Base-by-base conservation (phyloP, 768 basidiomycete species). In the Gautieria morchelliformis region DNA sequence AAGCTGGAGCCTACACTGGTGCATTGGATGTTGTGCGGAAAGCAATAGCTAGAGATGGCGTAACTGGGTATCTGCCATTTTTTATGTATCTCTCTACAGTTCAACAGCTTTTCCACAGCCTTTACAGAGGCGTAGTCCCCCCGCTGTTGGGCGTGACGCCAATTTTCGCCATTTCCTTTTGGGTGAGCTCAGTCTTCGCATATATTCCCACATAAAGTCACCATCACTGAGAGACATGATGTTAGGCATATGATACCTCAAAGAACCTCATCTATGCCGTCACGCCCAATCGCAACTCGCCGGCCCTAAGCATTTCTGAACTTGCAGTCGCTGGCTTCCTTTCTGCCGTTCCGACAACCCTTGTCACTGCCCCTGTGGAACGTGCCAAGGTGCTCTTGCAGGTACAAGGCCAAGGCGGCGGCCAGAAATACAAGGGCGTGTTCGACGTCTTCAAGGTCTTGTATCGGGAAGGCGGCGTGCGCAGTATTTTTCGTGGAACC, bases 81-180 rank as follows among this genome's bases (percentile, higher is more conserved):
- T 37, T 37, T 37, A 37, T 14, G 35, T 2, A 9, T 37, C 35
- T 37, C 35, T 37, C 35, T 12, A 20, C 7, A 19, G 20, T 35
- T 24, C 4, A 33, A 45, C 53, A 46, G 44, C 32, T 44, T 50
- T 52, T 4, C 45, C 4, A n/a, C 60, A 93, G 91, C 30, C 67
- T 95, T 67, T 95, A 93, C 66, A 88, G 92, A 60, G 93, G 92
- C 37, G 92, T 97, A 73, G 87, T 94, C 4, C 93, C 94, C 35
- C 94, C 94, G 45, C 71, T 97, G 58, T 74, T 96, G 32, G 93
- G 95, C 30, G 92, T 99, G 30, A 98, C 96, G 5, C 96, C 96
- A 35, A 98, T 97, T 66, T 99, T 99, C 65, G 96, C 96, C 4
- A 75, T 98, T 32, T 95, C 93, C 4, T 98, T 99, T 77, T 97